These are phyloP conservation scores for Sporothrix protearum DNA, from an alignment of 2,329 filamentous ascomycete species.

Conservation along the genomic window DNA sequence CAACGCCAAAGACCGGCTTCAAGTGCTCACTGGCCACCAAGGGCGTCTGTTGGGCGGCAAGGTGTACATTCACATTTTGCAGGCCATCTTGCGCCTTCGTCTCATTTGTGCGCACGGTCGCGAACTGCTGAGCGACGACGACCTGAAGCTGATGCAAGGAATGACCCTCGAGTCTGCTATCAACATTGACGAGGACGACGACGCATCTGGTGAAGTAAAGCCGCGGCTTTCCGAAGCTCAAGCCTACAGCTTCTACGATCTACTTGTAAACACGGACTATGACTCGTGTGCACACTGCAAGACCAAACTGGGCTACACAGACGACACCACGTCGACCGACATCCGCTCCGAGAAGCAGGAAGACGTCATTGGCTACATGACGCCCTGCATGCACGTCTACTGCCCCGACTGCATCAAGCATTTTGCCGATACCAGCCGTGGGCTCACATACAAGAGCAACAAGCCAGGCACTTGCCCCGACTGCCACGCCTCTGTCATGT, in stretches of 20 bases:
- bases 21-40: conserved; percentile 64
- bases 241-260: conserved; percentile 78
- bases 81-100: conserved; percentile 83
- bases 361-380: conserved; percentile 71
- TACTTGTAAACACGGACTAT: conserved; percentile 77
- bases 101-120: conserved; percentile 92
- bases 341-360: conserved; percentile 58
- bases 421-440: conserved; percentile 53
- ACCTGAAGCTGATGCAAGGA: conserved; percentile 75
- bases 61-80: conserved; percentile 90
- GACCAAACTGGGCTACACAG: conserved; percentile 57
- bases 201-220: conserved; percentile 43
- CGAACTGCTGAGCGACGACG: conserved; percentile 80
- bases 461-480: conserved; percentile 59
- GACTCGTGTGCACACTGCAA: conserved; percentile 71
- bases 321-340: conserved; percentile 37
- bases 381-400: conserved; percentile 81
- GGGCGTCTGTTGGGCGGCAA: conserved; percentile 71
- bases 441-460: conserved; percentile 41
- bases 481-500: conserved; percentile 62
- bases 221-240: conserved; percentile 62
- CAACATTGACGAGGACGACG: conserved; percentile 76
- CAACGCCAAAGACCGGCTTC: conserved; percentile 75
- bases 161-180: conserved; percentile 82
- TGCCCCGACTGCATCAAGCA: conserved; percentile 68